These are phyloP conservation scores for Pseudophaeomoniella oleicola DNA, from an alignment of 2,329 filamentous ascomycete genomes.

Conservation along the genomic window DNA sequence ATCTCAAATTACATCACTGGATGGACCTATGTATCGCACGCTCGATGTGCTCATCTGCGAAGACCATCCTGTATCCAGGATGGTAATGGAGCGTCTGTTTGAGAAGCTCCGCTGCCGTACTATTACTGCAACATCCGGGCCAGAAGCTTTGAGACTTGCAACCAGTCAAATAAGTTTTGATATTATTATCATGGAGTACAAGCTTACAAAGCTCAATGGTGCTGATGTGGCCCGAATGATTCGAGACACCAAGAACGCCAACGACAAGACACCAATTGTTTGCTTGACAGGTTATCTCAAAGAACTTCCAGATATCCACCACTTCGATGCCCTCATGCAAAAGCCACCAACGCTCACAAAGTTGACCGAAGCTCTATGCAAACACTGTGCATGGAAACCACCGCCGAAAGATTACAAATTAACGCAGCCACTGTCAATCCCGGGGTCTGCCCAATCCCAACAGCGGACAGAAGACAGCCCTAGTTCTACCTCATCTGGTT, in stretches of 20 bases:
- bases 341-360: slow-evolving; percentile 93
- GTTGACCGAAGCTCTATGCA: slow-evolving; percentile 71
- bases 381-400: slow-evolving; percentile 86
- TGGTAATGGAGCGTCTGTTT: slow-evolving; percentile 97
- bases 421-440: slow-evolving; percentile 42
- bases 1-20: slow-evolving; percentile 76
- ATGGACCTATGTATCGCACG: slow-evolving; percentile 75
- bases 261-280: slow-evolving; percentile 87
- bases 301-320: slow-evolving; percentile 83
- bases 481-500: slow-evolving; percentile 59
- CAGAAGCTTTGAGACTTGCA: slow-evolving; percentile 83
- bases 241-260: slow-evolving; percentile 87
- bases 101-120: slow-evolving; percentile 92
- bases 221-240: slow-evolving; percentile 96
- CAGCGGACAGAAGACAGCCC: slow-evolving; percentile 53
- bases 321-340: slow-evolving; percentile 90
- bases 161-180: slow-evolving; percentile 98
- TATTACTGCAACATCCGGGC: slow-evolving; percentile 77
- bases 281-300: slow-evolving; percentile 97
- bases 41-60: slow-evolving; percentile 93
- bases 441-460: slow-evolving; percentile 49
- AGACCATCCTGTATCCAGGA: slow-evolving; percentile 87
- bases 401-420: slow-evolving; percentile 44
- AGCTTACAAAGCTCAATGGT: slow-evolving; percentile 85
- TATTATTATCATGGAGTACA: slow-evolving; percentile 96